phyloP scores from a whole-genome alignment of 257 asterid genomes.

The Misopates orontium region DNA sequence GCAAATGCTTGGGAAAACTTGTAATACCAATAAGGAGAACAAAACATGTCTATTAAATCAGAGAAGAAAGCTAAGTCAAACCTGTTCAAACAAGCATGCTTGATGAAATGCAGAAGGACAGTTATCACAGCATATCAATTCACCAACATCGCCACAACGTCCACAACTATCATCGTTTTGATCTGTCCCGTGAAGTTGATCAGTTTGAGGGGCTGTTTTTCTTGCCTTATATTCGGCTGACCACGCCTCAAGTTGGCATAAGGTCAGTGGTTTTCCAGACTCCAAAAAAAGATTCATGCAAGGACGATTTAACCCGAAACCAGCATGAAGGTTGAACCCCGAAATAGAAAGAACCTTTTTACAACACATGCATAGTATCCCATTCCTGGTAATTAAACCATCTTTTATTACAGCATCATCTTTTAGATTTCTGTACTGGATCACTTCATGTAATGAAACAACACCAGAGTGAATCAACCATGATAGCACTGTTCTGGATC shows the following conservation, averaged over 20 bases:
- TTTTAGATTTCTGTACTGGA: conserved; percentile 70
- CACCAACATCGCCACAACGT: conserved; percentile 95
- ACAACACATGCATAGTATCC: conserved; percentile 87
- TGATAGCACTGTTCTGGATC: conserved; percentile 74
- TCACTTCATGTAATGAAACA: conserved; percentile 62
- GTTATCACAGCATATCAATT: conserved; percentile 90
- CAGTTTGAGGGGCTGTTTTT: conserved; percentile 51
- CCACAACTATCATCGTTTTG: conserved; percentile 99
- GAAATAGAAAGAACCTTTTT: conserved; percentile 58
- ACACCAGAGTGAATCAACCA: conserved; percentile 84
- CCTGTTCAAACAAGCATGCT: conserved; percentile 88
- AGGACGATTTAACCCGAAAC: conserved; percentile 54
- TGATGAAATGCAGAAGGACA: conserved; percentile 99
- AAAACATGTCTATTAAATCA: conserved; percentile 2
- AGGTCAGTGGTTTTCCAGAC: conserved; percentile 76
- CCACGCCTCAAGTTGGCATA: conserved; percentile 98
- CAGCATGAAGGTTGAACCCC: conserved; percentile 76
- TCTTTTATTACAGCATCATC: conserved; percentile 66
- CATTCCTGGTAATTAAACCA: conserved; percentile 74
- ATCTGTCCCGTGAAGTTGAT: conserved; percentile 64
- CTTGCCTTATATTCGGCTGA: conserved; percentile 81
- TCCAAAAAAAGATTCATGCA: conserved; percentile 79
- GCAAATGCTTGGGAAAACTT: too few species aligned
- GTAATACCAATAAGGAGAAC: conserved; percentile 6
- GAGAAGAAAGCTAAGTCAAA: conserved; percentile 37